Percentiles rank a stretch among this genome's conserved stretches.
phyloP scores from a whole-genome alignment of 1,139 yeast species.

The Zygosaccharomyces sapae region DNA sequence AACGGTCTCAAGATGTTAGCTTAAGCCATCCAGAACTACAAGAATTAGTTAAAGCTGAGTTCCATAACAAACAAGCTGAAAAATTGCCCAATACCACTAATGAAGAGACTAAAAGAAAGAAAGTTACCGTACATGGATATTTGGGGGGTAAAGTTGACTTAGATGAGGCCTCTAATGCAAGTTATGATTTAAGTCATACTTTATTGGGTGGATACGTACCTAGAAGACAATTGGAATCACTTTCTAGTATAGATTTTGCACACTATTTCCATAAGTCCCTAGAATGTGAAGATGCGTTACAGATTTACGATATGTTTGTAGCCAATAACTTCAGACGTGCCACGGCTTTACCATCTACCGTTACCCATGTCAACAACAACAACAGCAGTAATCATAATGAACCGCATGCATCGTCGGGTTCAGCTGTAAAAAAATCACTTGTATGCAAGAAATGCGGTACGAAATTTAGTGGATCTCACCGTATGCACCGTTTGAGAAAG shows the following conservation, averaged over 20 bases:
- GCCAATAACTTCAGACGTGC: conserved; percentile 17
- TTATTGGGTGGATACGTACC: conserved; percentile 37
- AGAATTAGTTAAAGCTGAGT: conserved; percentile 21
- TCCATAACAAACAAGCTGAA: conserved; percentile 13
- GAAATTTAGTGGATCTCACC: conserved; percentile 24
- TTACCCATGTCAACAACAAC: conserved; percentile 9
- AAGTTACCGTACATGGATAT: conserved; percentile 30
- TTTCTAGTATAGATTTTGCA: conserved; percentile 35
- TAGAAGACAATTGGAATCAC: conserved; percentile 30
- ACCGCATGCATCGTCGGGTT: not conserved
- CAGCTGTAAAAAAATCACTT: conserved; percentile 21
- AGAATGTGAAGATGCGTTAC: conserved; percentile 30
- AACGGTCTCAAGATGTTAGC: conserved; percentile 29
- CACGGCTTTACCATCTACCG: conserved; percentile 7
- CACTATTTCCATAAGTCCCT: conserved; percentile 32
- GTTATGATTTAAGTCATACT: conserved; percentile 31
- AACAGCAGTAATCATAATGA: not conserved
- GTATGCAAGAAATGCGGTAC: conserved; percentile 26
- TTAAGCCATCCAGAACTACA: conserved; percentile 26
- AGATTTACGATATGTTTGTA: conserved; percentile 26
- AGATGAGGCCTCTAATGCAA: conserved; percentile 24
- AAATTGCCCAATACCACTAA: conserved; percentile 9
- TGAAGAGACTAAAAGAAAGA: conserved; percentile 13
- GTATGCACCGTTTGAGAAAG: conserved; percentile 20
- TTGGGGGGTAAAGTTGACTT: conserved; percentile 31